Conservation (phyloP, 257 asterid genomes). For the Capsicum chinense region DNA sequence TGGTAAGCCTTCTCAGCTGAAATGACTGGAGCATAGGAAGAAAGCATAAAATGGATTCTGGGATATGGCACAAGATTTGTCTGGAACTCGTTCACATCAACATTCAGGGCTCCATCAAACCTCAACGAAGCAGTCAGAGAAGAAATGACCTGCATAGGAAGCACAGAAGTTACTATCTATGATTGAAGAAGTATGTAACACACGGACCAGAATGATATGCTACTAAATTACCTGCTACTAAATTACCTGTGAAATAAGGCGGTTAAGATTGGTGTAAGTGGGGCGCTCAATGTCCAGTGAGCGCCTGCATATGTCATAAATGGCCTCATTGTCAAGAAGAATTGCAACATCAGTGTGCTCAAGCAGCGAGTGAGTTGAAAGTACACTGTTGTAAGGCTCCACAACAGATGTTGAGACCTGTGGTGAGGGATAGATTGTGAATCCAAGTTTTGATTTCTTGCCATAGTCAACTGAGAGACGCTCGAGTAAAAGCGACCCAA, state of each 20-base stretch:
- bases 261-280: constrained; percentile 41
- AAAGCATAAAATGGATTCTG: constrained; percentile 39
- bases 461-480: constrained; percentile 43
- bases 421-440: constrained; percentile 43
- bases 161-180: not conserved
- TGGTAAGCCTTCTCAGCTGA: constrained; percentile 42
- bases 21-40: constrained; percentile 40
- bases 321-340: constrained; percentile 35
- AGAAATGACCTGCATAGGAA: constrained; percentile 36
- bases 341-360: constrained; percentile 43
- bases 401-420: constrained; percentile 43
- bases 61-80: constrained; percentile 41
- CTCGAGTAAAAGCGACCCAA: constrained; percentile 39
- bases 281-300: constrained; percentile 37
- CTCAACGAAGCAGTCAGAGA: constrained; percentile 42
- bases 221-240: constrained; percentile 32
- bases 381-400: constrained; percentile 44
- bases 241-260: constrained; percentile 40
- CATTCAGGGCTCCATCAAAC: constrained; percentile 44
- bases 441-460: constrained; percentile 42
- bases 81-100: constrained; percentile 42
- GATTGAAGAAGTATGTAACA: not conserved
- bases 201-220: not conserved
- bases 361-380: constrained; percentile 41
- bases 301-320: constrained; percentile 30